Evolutionary conservation across 2,329 filamentous ascomycete species (phyloP).

Genomic region (Xylaria sp.): DNA sequence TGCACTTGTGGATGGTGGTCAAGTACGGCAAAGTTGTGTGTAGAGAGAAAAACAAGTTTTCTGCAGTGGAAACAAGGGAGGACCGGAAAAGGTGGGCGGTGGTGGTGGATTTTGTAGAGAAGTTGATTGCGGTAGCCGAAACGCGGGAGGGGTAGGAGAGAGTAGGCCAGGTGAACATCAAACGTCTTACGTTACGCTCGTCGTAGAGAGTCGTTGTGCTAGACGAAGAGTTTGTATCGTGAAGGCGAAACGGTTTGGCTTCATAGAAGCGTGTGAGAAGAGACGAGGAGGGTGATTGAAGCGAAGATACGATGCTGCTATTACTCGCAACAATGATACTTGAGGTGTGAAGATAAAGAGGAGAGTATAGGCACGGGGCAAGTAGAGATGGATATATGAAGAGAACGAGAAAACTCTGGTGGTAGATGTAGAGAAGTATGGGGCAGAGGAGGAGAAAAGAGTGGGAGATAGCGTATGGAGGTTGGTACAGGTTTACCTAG

Average conservation of each 20-base stretch:
- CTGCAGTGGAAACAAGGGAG: slow-evolving; percentile 6
- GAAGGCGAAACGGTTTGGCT: background rate
- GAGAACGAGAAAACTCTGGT: background rate
- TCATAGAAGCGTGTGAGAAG: background rate
- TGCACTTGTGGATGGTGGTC: background rate
- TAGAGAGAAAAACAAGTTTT: slow-evolving; percentile 2
- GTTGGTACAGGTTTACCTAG: background rate
- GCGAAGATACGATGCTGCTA: no score
- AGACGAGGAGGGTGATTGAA: background rate
- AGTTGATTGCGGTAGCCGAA: background rate
- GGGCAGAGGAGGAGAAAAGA: background rate
- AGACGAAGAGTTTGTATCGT: background rate
- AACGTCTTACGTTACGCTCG: background rate
- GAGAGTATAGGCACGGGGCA: background rate
- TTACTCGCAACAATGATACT: background rate
- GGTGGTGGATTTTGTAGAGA: background rate
- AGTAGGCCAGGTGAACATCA: background rate
- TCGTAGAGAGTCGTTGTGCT: background rate
- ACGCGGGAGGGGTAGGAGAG: background rate
- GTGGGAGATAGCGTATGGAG: background rate
- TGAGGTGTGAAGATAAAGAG: background rate
- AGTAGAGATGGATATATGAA: background rate
- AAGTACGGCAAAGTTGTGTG: background rate
- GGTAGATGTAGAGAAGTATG: background rate
- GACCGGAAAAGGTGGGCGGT: background rate